These are phyloP conservation scores for Leishmania major DNA, from an alignment of 208 protist species.

Conservation along the genomic window DNA sequence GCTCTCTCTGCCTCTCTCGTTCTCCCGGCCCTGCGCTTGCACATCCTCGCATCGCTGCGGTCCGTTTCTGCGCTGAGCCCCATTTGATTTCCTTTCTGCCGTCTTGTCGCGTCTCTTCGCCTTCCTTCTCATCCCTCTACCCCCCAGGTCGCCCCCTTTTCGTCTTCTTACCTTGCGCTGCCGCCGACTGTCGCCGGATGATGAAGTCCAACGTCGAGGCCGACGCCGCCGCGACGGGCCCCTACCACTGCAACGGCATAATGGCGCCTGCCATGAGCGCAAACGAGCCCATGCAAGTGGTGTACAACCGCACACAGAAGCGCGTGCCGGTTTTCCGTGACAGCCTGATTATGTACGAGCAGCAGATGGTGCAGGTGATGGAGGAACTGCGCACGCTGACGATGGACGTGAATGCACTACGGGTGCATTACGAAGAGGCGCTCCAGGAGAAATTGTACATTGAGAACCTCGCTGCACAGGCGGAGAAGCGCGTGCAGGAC, in stretches of 20 bases:
- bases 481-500: conserved; percentile 58
- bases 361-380: conserved; percentile 44
- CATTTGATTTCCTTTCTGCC: neutral
- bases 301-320: conserved; percentile 53
- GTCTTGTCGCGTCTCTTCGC: neutral
- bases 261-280: conserved; percentile 24
- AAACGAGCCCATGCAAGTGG: conserved; percentile 38
- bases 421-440: conserved; percentile 64
- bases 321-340: conserved; percentile 35
- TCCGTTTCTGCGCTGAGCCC: neutral
- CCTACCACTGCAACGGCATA: conserved; percentile 33
- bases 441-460: conserved; percentile 60
- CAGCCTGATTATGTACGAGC: conserved; percentile 51
- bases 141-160: neutral
- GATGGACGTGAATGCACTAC: conserved; percentile 49
- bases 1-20: neutral
- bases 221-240: conserved; percentile 9
- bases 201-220: conserved; percentile 33
- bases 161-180: neutral
- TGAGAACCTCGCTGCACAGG: conserved; percentile 35
- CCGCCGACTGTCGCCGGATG: neutral
- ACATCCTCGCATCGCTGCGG: neutral
- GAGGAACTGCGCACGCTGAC: conserved; percentile 46
- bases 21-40: neutral
- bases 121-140: neutral